Percentiles rank a stretch among this genome's conserved stretches.
phyloP scores from a whole-genome alignment of 768 basidiomycete species.

The Suillus clintonianus region DNA sequence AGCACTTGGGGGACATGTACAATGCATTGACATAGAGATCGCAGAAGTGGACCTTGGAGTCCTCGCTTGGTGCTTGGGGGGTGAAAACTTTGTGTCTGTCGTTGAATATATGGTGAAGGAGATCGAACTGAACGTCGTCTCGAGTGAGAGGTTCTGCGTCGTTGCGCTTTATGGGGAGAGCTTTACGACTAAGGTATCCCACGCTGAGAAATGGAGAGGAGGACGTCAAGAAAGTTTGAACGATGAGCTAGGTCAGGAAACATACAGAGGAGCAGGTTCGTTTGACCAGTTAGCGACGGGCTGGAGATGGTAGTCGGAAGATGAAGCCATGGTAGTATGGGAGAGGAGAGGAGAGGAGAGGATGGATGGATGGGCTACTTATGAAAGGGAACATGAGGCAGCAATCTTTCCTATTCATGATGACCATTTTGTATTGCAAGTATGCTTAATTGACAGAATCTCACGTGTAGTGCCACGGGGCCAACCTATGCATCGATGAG shows the following conservation, averaged over 20 bases:
- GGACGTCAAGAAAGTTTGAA: conserved; percentile 4
- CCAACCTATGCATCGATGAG: not conserved
- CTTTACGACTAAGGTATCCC: conserved; percentile 60
- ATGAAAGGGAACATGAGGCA: conserved; percentile 29
- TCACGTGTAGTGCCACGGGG: conserved; percentile 35
- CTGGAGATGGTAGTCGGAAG: conserved; percentile 34
- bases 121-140: conserved; percentile 85
- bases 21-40: conserved; percentile 84
- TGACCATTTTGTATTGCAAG: conserved; percentile 11
- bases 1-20: conserved; percentile 80
- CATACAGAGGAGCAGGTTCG: conserved; percentile 58
- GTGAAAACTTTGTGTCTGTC: conserved; percentile 72
- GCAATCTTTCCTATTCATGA: conserved; percentile 21
- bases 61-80: conserved; percentile 51
- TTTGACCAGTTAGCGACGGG: conserved; percentile 41
- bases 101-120: conserved; percentile 78
- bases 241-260: conserved; percentile 8
- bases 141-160: conserved; percentile 84
- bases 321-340: conserved; percentile 49
- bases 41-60: conserved; percentile 67
- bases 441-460: conserved; percentile 26
- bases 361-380: conserved; percentile 10
- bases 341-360: conserved; percentile 16
- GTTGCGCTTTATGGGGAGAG: conserved; percentile 77
- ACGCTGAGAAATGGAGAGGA: conserved; percentile 36